phyloP scores from a whole-genome alignment of 768 basidiomycete species.

The Termitomyces sp. region DNA sequence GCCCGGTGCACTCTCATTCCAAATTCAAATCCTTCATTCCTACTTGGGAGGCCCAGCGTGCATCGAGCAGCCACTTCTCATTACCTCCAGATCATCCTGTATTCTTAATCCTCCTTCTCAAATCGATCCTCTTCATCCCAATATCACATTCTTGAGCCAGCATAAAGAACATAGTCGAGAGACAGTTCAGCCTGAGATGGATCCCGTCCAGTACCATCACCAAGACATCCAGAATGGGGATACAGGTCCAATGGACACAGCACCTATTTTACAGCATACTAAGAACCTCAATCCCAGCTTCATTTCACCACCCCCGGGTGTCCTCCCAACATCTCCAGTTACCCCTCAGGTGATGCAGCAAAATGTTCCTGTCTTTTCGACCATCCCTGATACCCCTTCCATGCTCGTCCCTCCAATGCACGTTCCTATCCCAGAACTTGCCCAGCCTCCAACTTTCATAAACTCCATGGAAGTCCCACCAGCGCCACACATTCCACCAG shows the following conservation, averaged over 20 bases:
- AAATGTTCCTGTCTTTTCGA: conserved; percentile 26
- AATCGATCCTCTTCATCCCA: conserved; percentile 20
- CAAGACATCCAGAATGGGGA: conserved; percentile 23
- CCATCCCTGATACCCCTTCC: conserved; percentile 20
- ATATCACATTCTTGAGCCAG: conserved; percentile 10
- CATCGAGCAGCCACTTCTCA: conserved; percentile 5
- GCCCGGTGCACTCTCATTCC: not conserved
- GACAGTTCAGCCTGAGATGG: conserved; percentile 14
- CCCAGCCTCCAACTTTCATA: conserved; percentile 27
- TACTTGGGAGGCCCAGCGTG: conserved; percentile 6
- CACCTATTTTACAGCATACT: conserved; percentile 21
- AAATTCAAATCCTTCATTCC: conserved; percentile 7
- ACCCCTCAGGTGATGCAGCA: conserved; percentile 25
- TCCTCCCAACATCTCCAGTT: conserved; percentile 15
- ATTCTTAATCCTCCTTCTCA: conserved; percentile 13
- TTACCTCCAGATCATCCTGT: conserved; percentile 13
- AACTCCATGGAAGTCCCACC: conserved; percentile 27
- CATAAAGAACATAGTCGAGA: conserved; percentile 5
- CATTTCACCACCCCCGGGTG: conserved; percentile 12
- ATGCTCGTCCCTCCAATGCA: conserved; percentile 27
- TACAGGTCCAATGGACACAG: conserved; percentile 29
- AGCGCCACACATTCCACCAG: conserved; percentile 19
- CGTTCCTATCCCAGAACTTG: conserved; percentile 31
- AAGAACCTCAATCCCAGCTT: conserved; percentile 21
- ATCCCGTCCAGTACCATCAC: conserved; percentile 25